Evolutionary conservation across 2,329 filamentous ascomycete species (phyloP), one percentile per base, ranked within the genome.

Genomic region (Penicillium hordei): DNA sequence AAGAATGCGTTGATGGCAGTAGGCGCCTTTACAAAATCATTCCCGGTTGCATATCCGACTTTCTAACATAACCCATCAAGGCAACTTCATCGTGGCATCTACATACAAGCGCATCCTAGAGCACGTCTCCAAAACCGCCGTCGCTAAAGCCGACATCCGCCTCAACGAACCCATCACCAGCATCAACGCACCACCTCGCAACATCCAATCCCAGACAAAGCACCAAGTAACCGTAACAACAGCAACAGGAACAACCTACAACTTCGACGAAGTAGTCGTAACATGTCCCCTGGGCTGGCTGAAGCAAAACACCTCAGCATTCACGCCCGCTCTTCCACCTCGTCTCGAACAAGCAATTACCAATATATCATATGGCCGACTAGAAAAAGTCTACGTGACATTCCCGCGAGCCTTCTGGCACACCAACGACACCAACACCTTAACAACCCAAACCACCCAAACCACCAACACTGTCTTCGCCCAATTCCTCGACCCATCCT

Each of bases 321-420:
- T 84, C 66, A 65, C 57, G 2, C 81, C 81, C 1, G 52, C 71
- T 0, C 72, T 83, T 3, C 78, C 80, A 1, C 36, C 63, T 1
- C 70, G 73, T 13, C 70, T 83, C 15, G 65, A 65, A 8, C 65
- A 73, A 27, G 81, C 82, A 23, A 81, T 83, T 45, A 68, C 76
- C 44, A 75, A 71, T 58, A 78, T 81, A 59, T 78, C 76, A 29
- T 81, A 79, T 60, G 79, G 79, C 57, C 68, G 72, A 19, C 66
- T 78, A 1, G 79, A 82, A 64, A 79, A 79, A 58, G 69, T 82
- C 19, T 82, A 82, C 70, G 81, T 91, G 42, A 89, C 83, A 38
- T 96, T 96, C 65, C 86, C 89, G 0, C 79, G 75, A 12, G 86
- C 91, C 0, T 96, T 93, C 71, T 96, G 92, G 91, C 78, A 85